Conservation (phyloP, 768 basidiomycete species). For the Udeniomyces megalosporus region DNA sequence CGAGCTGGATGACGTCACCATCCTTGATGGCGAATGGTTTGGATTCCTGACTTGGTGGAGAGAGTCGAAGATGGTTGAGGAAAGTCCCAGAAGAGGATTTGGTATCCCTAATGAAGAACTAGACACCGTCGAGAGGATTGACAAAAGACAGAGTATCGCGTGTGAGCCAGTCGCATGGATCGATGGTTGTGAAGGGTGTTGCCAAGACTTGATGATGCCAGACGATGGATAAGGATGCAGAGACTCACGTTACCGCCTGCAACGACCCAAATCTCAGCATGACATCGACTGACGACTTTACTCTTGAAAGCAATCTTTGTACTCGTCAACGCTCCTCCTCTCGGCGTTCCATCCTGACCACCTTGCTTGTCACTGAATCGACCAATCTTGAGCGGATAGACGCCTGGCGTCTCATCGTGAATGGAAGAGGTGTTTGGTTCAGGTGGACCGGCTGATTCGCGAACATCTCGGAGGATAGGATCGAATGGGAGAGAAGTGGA, state of each 20-base stretch:
- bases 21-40: constrained; percentile 65
- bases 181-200: background rate
- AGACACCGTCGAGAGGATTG: constrained; percentile 17
- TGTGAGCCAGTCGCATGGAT: background rate
- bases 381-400: constrained; percentile 53
- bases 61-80: constrained; percentile 82
- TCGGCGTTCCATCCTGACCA: constrained; percentile 22
- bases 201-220: background rate
- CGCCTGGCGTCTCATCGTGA: constrained; percentile 11
- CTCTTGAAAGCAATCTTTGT: constrained; percentile 86
- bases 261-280: constrained; percentile 81
- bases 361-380: constrained; percentile 62
- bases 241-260: constrained; percentile 30
- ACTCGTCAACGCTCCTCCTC: constrained; percentile 36
- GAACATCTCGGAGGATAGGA: constrained; percentile 71
- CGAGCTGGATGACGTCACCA: constrained; percentile 84
- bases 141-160: background rate
- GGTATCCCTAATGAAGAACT: constrained; percentile 80
- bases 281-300: constrained; percentile 85
- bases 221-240: background rate
- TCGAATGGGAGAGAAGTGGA: constrained; percentile 81
- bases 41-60: constrained; percentile 64
- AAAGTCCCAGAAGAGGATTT: constrained; percentile 85
- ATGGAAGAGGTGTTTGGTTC: background rate
- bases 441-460: constrained; percentile 35